Conservation (phyloP, 2,329 filamentous ascomycete genomes). For the Fusarium nurragi region DNA sequence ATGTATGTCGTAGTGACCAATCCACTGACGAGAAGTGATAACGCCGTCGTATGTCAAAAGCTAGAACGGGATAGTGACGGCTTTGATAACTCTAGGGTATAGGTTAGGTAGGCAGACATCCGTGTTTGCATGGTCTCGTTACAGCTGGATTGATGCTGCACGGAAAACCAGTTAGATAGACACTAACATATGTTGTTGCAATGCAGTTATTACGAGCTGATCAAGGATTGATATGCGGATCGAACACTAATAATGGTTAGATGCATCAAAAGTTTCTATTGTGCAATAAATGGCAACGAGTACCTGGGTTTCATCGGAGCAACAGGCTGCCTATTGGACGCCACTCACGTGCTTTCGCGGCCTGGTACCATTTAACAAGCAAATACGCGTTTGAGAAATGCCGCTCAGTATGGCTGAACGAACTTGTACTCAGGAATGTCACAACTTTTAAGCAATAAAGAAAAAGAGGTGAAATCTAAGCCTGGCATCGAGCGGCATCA, state of each 20-base stretch:
- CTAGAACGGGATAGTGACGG: background rate
- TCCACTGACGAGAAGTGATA: background rate
- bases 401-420: background rate
- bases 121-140: background rate
- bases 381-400: background rate
- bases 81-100: background rate
- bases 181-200: too few species aligned
- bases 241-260: too few species aligned
- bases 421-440: background rate
- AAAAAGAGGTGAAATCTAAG: background rate
- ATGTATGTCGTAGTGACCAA: background rate
- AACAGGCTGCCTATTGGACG: background rate
- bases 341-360: slow-evolving; percentile 14
- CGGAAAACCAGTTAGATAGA: too few species aligned
- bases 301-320: too few species aligned
- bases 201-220: too few species aligned
- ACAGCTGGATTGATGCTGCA: too few species aligned
- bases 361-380: background rate
- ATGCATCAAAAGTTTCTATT: too few species aligned
- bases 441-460: background rate
- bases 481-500: background rate
- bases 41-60: background rate
- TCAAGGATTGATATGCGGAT: too few species aligned
- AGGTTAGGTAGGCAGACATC: background rate
- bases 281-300: too few species aligned